Evolutionary conservation across 2,329 filamentous ascomycete genomes (phyloP).

Genomic region (Nothomitra cinnamomea): DNA sequence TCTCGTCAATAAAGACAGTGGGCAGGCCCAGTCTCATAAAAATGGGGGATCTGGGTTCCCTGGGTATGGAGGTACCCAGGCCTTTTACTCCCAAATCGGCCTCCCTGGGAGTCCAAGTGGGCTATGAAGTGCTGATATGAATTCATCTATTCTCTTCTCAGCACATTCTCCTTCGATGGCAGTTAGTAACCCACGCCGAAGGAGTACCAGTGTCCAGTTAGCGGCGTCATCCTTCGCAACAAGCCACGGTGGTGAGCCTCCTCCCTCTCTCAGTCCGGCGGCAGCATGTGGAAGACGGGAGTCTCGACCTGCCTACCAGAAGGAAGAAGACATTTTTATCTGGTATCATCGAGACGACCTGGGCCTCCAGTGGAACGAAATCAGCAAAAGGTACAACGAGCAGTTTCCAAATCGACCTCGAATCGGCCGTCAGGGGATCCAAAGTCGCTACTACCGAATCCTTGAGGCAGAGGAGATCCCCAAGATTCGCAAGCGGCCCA

Average conservation of each 20-base stretch:
- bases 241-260: background rate
- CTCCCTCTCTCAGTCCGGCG: background rate
- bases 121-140: background rate
- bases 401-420: background rate
- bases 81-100: background rate
- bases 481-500: slow-evolving; percentile 1
- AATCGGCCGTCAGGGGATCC: slow-evolving; percentile 2
- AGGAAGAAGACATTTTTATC: slow-evolving; percentile 2
- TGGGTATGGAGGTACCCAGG: background rate
- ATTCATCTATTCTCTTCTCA: background rate
- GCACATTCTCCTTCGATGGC: background rate
- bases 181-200: background rate
- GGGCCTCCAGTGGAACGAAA: background rate
- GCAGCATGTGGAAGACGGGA: background rate
- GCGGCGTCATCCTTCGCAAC: background rate
- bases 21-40: background rate
- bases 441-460: slow-evolving; percentile 1
- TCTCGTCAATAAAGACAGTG: background rate
- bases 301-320: slow-evolving; percentile 1
- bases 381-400: slow-evolving; percentile 2
- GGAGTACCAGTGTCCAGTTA: background rate
- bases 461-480: background rate
- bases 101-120: background rate
- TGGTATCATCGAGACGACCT: slow-evolving; percentile 1
- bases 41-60: background rate